Base-by-base conservation (phyloP, 805 yeast genomes). In the Kockiozyma suomiensis region DNA sequence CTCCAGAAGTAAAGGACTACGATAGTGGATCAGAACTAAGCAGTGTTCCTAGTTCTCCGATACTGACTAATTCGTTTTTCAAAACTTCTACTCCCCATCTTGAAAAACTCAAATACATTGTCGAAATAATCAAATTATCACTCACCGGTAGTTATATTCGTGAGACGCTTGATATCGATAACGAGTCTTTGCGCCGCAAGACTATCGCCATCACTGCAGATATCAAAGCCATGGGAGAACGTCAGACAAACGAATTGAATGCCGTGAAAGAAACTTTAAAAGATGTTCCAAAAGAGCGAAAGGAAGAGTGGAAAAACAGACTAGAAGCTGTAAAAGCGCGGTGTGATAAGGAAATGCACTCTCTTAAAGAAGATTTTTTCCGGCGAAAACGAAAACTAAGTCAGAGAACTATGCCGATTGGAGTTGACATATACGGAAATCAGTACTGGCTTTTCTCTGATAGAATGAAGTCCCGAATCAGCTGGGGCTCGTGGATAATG, bases 391-490 rank as follows among this genome's bases (percentile, higher is more conserved):
- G 72, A 58, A 74, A 73, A 55, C 64, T 63, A 60, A 69, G 66
- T 52, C 57, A 62, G 52, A 70, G 78, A 37, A 75, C 74, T 5
- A 50, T 66, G n/a, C 70, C 76, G 3, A 52, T 75, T 28, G 75
- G 76, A 32, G 45, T 26, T 6, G 78, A 75, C 61, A 58, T 62
- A 4, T 55, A 58, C 19, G 76, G 76, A 5, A 75, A 75, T 60
- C 56, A 56, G 38, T 75, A 73, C 64, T 75, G 78, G 78, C 58
- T 68, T 1, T 67, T 75, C 54, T 76, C 74, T 59, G 74, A 71
- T 50, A 70, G 72, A 56, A 60, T 70, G 6, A 61, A 69, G 33
- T 66, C 68, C 13, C 57, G 56, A 42, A n/a, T 59, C 1, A 56
- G 66, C 10, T 75, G 77, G 77, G 76, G 76, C 8, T 62, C 73